Evolutionary conservation across 192 early-diverging fungal genomes (phyloP), one percentile per base, ranked within the genome.

Genomic region (Backusella liffmaniae): DNA sequence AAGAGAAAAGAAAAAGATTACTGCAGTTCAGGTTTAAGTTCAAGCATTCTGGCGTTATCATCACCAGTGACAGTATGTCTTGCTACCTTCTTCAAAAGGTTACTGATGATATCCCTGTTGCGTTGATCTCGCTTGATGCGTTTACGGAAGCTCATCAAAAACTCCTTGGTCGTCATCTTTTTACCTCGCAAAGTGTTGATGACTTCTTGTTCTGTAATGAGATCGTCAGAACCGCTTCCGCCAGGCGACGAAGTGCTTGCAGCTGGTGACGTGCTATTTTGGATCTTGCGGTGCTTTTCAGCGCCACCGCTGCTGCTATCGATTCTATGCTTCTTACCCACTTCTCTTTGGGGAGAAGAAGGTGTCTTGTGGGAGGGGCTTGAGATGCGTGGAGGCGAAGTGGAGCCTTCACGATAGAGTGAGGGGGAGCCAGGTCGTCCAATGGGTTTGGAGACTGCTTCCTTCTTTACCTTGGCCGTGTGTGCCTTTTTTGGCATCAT

Each of bases 201-300:
- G 3, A 94, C 90, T 75, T 94, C 92, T 23, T 84, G 81, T 72
- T 91, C 90, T 21, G 90, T 92, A 44, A 94, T 92, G 15, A 92
- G 71, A 49, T 83, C 75, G 0, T 21, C 13, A 62, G 18, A 21
- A 2, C 23, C 56, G 29, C 23, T 3, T 13, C 10, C 26, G 29
- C 23, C 10, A 62, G 56, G 56, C 12, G 56, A 62, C 9, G 56
- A 62, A 3, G 56, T 13, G 9, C 13, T 44, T 16, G 13, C 42
- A 16, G 46, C 15, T n/a, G 46, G 16, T 6, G 46, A 18, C 9
- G 46, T 16, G 23, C 26, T 23, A 5, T n/a, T 34, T 26, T 72
- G 30, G 13, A 51, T 15, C 53, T 66, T 73, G 5, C 41, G 34
- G 16, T 77, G 66, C 26, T 42, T 36, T 6, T n/a, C 67, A 16